Evolutionary conservation across 441 rosid species (phyloP), one percentile per base, ranked within the genome.

Genomic region (Erodium chrysanthum): DNA sequence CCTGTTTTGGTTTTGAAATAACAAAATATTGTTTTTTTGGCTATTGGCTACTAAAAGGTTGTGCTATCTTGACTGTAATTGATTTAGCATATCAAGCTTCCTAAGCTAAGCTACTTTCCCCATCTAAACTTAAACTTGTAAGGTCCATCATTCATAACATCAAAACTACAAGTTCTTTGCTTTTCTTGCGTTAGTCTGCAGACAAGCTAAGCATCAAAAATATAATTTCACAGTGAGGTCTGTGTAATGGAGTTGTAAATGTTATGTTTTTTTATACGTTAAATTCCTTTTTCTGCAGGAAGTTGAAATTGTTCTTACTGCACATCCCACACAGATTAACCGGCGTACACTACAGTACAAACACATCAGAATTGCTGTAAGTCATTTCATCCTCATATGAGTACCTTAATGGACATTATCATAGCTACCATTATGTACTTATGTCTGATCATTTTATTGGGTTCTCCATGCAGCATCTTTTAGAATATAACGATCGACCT

Each of bases 241-340:
- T 17, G 27, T 62, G 68, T 37, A 64, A 29, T 46, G 35, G 22
- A 40, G 48, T 33, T 64, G 63, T 44, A 46, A 44, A 20, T 69
- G 68, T 37, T 70, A 0, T 33, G 29, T 29, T 66, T 12, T 15
- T 37, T 70, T 64, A 44, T 46, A 68, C 59, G 56, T 65, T 66
- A 35, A 68, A 64, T 66, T 75, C 64, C 61, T 74, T 65, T 72
- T 59, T 35, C 60, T 76, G 77, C 89, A 92, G 98, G 94, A 82
- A 79, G 88, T 92, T 74, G 98, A 92, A 84, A 90, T 92, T 71
- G 98, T 92, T 79, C 96, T 92, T 62, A 92, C 98, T 61, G 98
- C 98, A 65, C 98, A 92, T 75, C 98, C 98, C 66, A 92, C 98
- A 74, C 98, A 92, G 79, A 88, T 90, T 70, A 87, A 86, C 62